phyloP scores from a whole-genome alignment of 2,329 filamentous ascomycete species.

The Golovinomyces cichoracearum region DNA sequence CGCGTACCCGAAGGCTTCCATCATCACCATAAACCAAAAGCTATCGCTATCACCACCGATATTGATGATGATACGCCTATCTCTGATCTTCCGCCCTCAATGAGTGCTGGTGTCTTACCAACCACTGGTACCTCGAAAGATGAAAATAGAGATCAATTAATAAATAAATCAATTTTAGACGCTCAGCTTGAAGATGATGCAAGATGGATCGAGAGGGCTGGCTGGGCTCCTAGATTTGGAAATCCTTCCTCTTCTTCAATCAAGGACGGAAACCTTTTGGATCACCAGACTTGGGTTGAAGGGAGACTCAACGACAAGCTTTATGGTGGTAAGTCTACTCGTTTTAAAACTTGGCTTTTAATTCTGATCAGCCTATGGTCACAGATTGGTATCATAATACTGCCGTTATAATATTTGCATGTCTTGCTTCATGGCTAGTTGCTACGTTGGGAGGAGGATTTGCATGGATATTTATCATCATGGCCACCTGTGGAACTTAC shows the following conservation, averaged over 20 bases:
- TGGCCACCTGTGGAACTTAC: slow-evolving; percentile 80
- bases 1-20: slow-evolving; percentile 37
- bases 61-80: slow-evolving; percentile 42
- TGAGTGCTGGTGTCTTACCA: slow-evolving; percentile 40
- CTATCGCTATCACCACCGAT: slow-evolving; percentile 51
- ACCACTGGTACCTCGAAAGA: slow-evolving; percentile 20
- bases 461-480: slow-evolving; percentile 78
- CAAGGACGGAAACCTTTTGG: slow-evolving; percentile 43
- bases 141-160: slow-evolving; percentile 22
- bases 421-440: slow-evolving; percentile 68
- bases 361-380: slow-evolving; percentile 3
- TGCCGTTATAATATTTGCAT: slow-evolving; percentile 79
- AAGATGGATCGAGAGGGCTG: slow-evolving; percentile 32
- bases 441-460: slow-evolving; percentile 74
- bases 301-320: slow-evolving; percentile 64
- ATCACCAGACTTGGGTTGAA: slow-evolving; percentile 75
- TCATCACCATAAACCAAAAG: slow-evolving; percentile 33
- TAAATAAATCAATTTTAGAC: slow-evolving; percentile 19
- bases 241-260: slow-evolving; percentile 25
- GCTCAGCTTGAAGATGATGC: slow-evolving; percentile 27
- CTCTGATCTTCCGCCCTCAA: slow-evolving; percentile 49
- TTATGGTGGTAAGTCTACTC: slow-evolving; percentile 41
- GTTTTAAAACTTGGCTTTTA: not conserved
- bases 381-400: slow-evolving; percentile 96
- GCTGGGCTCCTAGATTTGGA: slow-evolving; percentile 75